A percentile compares a stretch with the other conserved stretches of the same genome.
phyloP scores from a whole-genome alignment of 768 basidiomycete species.

The Leccinum arenicola region DNA sequence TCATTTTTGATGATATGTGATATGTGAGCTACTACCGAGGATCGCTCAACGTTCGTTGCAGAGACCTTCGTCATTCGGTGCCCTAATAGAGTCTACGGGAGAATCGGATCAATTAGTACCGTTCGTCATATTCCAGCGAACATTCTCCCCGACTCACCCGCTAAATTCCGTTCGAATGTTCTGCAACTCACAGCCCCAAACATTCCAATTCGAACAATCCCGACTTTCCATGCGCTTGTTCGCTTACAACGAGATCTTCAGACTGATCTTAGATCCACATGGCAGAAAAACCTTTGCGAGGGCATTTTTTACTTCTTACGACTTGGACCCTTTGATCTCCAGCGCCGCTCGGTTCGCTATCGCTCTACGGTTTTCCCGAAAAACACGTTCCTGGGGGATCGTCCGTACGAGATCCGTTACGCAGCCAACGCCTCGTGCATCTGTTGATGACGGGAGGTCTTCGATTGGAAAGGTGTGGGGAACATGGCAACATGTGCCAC shows the following conservation, averaged over 20 bases:
- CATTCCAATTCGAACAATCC: conserved; percentile 6
- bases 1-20: neutral
- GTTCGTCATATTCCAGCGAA: conserved; percentile 4
- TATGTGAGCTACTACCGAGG: neutral
- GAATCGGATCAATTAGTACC: neutral
- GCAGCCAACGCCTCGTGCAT: conserved; percentile 23
- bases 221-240: conserved; percentile 1
- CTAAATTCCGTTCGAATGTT: conserved; percentile 9
- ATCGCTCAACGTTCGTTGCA: conserved; percentile 7
- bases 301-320: neutral
- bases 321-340: neutral
- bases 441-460: conserved; percentile 19
- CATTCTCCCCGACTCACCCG: neutral
- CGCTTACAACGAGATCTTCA: conserved; percentile 3
- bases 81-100: neutral
- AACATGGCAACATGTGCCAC: conserved; percentile 16
- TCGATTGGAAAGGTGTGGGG: conserved; percentile 19
- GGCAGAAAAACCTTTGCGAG: neutral
- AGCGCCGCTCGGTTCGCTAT: neutral
- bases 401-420: conserved; percentile 6
- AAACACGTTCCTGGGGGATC: conserved; percentile 3
- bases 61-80: conserved; percentile 7
- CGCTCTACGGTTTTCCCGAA: conserved; percentile 4
- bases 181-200: neutral
- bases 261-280: conserved; percentile 2